These are phyloP conservation scores for Salvia rosmarinus DNA, from an alignment of 257 asterid species.

Conservation along the genomic window DNA sequence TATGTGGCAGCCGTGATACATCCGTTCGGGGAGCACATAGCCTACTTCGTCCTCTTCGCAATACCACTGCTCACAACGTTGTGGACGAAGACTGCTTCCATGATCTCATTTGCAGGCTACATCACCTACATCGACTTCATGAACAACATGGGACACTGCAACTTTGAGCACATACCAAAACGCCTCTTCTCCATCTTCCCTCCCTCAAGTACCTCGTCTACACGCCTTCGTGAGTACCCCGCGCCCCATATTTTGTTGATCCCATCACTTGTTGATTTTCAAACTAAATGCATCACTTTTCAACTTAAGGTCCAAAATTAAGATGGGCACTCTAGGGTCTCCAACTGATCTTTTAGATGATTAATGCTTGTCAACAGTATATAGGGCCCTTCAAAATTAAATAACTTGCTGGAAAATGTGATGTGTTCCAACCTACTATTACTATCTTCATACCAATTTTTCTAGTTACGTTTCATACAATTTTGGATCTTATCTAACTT, in stretches of 20 bases:
- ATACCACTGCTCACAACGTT: conserved; percentile 57
- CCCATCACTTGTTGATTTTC: too few relatives aligned
- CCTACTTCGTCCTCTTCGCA: conserved; percentile 65
- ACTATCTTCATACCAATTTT: too few relatives aligned
- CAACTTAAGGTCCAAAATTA: too few relatives aligned
- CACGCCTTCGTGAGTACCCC: conserved; percentile 75
- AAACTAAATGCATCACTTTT: too few relatives aligned
- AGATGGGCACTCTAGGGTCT: too few relatives aligned
- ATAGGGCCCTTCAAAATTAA: not conserved
- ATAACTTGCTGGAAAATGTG: not conserved
- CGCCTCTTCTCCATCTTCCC: conserved; percentile 68
- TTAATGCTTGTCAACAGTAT: not conserved
- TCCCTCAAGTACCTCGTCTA: conserved; percentile 86
- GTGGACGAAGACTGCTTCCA: conserved; percentile 49
- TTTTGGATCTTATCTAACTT: too few relatives aligned
- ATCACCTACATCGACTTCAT: conserved; percentile 66
- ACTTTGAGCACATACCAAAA: conserved; percentile 77
- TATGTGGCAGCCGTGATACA: conserved; percentile 75
- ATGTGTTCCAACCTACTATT: not conserved
- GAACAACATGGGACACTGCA: conserved; percentile 97
- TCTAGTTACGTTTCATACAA: too few relatives aligned
- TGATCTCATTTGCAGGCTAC: conserved; percentile 50
- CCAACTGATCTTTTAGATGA: not conserved
- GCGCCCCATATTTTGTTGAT: too few relatives aligned
- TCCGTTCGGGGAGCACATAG: conserved; percentile 84